These are phyloP conservation scores for Suillus tomentosus DNA, from an alignment of 768 basidiomycete species.

Conservation along the genomic window DNA sequence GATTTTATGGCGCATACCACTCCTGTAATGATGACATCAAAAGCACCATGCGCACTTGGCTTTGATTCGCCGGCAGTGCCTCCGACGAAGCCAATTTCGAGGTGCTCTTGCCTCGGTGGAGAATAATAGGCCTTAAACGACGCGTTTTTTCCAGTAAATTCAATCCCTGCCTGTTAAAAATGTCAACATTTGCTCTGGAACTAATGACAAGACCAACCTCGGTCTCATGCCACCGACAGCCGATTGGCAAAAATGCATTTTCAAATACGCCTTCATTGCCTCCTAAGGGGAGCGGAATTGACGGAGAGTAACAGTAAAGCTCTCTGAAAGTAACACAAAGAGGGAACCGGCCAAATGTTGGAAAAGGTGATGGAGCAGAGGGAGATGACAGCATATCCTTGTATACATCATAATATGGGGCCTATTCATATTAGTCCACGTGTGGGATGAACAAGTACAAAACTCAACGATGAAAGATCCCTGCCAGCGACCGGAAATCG, in stretches of 20 bases:
- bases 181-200: neutral
- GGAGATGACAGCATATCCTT: constrained; percentile 36
- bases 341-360: constrained; percentile 43
- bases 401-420: constrained; percentile 42
- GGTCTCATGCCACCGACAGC: constrained; percentile 35
- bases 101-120: constrained; percentile 31
- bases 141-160: constrained; percentile 34
- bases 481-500: constrained; percentile 50
- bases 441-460: neutral
- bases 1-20: constrained; percentile 39
- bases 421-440: constrained; percentile 29
- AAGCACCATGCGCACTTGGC: constrained; percentile 22
- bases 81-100: constrained; percentile 16
- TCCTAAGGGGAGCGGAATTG: constrained; percentile 36
- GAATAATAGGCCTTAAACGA: constrained; percentile 43
- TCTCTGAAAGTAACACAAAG: constrained; percentile 52
- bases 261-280: constrained; percentile 38
- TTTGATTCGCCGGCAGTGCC: neutral
- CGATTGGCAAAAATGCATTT: constrained; percentile 50
- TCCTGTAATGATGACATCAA: constrained; percentile 56
- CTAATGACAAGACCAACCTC: constrained; percentile 23
- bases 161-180: constrained; percentile 28
- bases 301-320: constrained; percentile 42
- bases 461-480: constrained; percentile 46
- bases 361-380: constrained; percentile 37